Evolutionary conservation across 495 filamentous ascomycete genomes (phyloP).

Genomic region (Penicillium cataractarum): DNA sequence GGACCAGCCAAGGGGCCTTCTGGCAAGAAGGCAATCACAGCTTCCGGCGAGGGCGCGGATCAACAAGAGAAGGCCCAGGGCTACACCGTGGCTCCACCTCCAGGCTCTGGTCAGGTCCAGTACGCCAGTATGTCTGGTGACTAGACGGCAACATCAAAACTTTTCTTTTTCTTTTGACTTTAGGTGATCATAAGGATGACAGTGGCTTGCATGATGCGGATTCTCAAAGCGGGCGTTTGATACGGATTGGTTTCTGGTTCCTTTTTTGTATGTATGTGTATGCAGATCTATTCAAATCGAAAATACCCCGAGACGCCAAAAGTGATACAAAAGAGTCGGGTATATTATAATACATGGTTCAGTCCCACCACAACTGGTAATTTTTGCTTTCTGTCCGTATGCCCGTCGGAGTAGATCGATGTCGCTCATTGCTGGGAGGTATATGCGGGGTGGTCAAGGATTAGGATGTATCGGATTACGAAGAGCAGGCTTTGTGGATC

Average conservation of each 20-base stretch:
- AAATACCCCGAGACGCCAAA: constrained; percentile 44
- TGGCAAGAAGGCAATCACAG: constrained; percentile 40
- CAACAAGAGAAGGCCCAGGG: constrained; percentile 49
- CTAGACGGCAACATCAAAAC: constrained; percentile 39
- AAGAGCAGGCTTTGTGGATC: constrained; percentile 51
- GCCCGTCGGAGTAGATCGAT: neutral
- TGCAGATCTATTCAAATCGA: constrained; percentile 42
- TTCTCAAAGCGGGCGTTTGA: constrained; percentile 48
- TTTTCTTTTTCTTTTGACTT: constrained; percentile 15
- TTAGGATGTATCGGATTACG: constrained; percentile 20
- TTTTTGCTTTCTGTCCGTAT: neutral
- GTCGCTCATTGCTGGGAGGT: neutral
- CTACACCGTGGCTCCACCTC: constrained; percentile 73
- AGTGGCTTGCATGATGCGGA: constrained; percentile 33
- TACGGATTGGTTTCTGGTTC: constrained; percentile 30
- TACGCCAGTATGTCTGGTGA: constrained; percentile 88
- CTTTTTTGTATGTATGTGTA: constrained; percentile 27
- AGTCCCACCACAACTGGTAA: neutral
- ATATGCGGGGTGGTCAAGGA: neutral
- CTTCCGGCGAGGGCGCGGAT: constrained; percentile 32
- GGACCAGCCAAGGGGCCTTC: constrained; percentile 36
- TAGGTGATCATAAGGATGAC: constrained; percentile 9
- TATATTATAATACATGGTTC: constrained; percentile 51
- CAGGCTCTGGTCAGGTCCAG: constrained; percentile 76
- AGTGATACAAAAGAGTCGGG: constrained; percentile 42